These are phyloP conservation scores for Lineolata rhizophorae DNA, from an alignment of 495 filamentous ascomycete genomes.

Conservation along the genomic window DNA sequence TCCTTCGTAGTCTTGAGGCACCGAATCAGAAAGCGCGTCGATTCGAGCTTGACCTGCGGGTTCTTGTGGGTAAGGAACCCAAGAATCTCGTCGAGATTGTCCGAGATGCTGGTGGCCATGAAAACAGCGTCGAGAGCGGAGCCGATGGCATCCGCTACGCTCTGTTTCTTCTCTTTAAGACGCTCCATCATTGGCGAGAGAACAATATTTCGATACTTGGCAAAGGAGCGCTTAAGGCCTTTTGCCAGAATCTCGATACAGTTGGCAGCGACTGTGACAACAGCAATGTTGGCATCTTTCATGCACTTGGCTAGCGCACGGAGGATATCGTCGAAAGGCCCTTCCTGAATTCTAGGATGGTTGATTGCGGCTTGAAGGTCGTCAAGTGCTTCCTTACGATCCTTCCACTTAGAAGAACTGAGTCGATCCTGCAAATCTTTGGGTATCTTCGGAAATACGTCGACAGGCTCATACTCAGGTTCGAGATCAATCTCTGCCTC, in stretches of 20 bases:
- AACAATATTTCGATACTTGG: conserved; percentile 56
- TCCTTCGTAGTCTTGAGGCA: conserved; percentile 68
- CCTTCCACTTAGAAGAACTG: conserved; percentile 90
- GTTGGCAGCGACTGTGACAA: conserved; percentile 82
- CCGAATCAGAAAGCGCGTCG: conserved; percentile 71
- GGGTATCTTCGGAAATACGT: conserved; percentile 68
- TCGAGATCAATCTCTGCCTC: conserved; percentile 65
- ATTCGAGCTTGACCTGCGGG: conserved; percentile 88
- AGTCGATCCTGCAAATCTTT: conserved; percentile 62
- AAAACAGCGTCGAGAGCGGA: conserved; percentile 79
- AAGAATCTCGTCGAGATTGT: conserved; percentile 73
- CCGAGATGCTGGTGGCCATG: conserved; percentile 48
- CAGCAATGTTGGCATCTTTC: conserved; percentile 96
- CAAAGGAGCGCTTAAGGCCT: conserved; percentile 57
- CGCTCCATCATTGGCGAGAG: conserved; percentile 81
- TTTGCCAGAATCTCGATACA: conserved; percentile 86
- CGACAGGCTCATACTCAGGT: conserved; percentile 49
- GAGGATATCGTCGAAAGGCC: conserved; percentile 63
- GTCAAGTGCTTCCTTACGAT: conserved; percentile 86
- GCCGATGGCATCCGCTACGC: conserved; percentile 68
- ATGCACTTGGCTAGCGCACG: conserved; percentile 74
- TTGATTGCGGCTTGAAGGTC: conserved; percentile 56
- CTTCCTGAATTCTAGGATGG: conserved; percentile 81
- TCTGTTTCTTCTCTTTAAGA: conserved; percentile 88
- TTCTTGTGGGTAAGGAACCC: conserved; percentile 85